Base-by-base conservation (phyloP, 2,329 filamentous ascomycete genomes). In the Trichoderma simmonsii region DNA sequence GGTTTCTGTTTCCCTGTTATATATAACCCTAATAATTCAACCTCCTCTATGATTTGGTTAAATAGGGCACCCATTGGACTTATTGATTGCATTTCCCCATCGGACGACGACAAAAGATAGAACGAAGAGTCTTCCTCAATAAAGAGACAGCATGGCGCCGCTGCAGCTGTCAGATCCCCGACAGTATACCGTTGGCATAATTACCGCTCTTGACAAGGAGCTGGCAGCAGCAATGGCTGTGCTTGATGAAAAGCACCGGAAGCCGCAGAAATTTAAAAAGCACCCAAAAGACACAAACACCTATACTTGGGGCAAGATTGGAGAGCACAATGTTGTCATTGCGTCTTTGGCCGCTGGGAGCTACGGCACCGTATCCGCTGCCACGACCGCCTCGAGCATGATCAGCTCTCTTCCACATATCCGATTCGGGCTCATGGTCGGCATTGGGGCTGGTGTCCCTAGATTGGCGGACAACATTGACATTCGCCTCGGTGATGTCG, bases 11-110 rank as follows among this genome's bases (percentile, higher is more conserved):
- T 24, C 24, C 24, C 24, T 24, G 24, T 28, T 28, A 28, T 6
- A 15, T 15, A 15, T 15, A 6, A 1, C 34, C 1, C 12, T 12
- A 14, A 36, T 1, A 6, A 36, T 36, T 1, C 2, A 36, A 0
- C 34, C 34, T 18, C 15, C 3, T 43, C 15, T 43, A 43, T 4
- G 3, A 43, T 3, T 43, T n/a, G 39, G 15, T 43, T n/a, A 43
- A 43, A n/a, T n/a, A 43, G 18, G 24, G 24, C 24, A 24, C 24
- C 24, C 24, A 24, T 24, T 24, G 24, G 24, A 24, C 24, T 24
- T 2, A 7, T 18, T 8, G 4, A 43, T 18, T 43, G 36, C 6
- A 43, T 9, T 43, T 43, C 0, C 6, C 39, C 15, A 43, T 43
- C 15, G 39, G 39, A n/a, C 7, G 39, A 43, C 39, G 39, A 43